phyloP scores from a whole-genome alignment of 2,329 filamentous ascomycete species.

The Pseudogymnoascus sp. region DNA sequence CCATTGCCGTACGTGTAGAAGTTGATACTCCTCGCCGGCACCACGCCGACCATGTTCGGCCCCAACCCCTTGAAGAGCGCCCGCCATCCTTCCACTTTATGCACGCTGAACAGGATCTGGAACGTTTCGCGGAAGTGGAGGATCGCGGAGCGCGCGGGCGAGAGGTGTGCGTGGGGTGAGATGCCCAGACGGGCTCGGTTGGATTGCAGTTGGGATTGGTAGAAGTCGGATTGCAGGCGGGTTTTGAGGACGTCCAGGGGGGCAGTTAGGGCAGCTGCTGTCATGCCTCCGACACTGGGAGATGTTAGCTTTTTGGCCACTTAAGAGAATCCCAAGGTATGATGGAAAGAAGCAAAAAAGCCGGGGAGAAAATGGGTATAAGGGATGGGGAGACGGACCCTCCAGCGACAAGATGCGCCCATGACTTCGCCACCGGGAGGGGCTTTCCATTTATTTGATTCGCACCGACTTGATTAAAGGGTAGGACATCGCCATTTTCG shows the following conservation, averaged over 20 bases:
- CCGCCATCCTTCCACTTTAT: constrained; percentile 71
- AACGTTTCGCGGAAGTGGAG: constrained; percentile 79
- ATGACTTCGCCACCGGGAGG: constrained; percentile 60
- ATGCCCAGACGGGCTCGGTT: constrained; percentile 46
- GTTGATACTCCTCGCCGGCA: constrained; percentile 84
- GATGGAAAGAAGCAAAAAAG: neutral
- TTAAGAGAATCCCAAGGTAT: too few relatives aligned
- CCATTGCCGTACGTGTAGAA: constrained; percentile 92
- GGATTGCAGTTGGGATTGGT: constrained; percentile 71
- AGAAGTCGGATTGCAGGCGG: constrained; percentile 86
- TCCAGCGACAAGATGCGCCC: constrained; percentile 87
- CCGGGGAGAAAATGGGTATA: neutral
- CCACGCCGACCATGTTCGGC: constrained; percentile 80
- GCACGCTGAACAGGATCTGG: constrained; percentile 74
- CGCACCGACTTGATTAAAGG: constrained; percentile 33
- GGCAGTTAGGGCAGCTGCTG: constrained; percentile 82
- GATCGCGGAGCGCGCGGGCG: constrained; percentile 54
- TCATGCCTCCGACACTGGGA: constrained; percentile 75
- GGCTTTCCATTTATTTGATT: constrained; percentile 29
- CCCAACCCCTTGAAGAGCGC: constrained; percentile 90
- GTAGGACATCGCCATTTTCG: constrained; percentile 49
- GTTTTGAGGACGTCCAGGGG: constrained; percentile 93
- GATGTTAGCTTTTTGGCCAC: neutral
- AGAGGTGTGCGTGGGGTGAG: constrained; percentile 47
- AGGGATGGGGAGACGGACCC: constrained; percentile 48